Evolutionary conservation across 441 rosid species (phyloP).

Genomic region (Codiaeum variegatum): DNA sequence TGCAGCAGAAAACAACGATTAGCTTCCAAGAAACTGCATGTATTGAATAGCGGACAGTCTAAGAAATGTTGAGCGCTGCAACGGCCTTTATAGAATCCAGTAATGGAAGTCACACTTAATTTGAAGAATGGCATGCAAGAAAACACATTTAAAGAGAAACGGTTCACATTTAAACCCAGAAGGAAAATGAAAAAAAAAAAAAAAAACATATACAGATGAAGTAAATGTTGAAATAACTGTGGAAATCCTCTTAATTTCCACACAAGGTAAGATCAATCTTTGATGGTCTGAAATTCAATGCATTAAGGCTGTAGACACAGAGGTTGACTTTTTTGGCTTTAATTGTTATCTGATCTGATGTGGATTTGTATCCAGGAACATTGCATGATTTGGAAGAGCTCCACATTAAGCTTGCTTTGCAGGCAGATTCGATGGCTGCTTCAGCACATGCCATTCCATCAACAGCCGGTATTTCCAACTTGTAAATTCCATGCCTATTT

Average conservation of each 20-base stretch:
- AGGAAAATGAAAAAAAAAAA: no score
- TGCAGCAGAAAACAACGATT: not conserved
- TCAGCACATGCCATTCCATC: slow-evolving; percentile 71
- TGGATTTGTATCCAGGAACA: slow-evolving; percentile 74
- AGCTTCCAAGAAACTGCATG: not conserved
- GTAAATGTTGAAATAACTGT: not conserved
- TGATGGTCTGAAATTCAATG: slow-evolving; percentile 73
- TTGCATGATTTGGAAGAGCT: slow-evolving; percentile 59
- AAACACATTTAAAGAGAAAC: slow-evolving; percentile 11
- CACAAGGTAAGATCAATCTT: slow-evolving; percentile 55
- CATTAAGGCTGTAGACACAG: slow-evolving; percentile 71
- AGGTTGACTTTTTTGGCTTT: slow-evolving; percentile 59
- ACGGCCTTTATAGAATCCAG: not conserved
- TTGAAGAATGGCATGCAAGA: not conserved
- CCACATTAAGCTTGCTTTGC: slow-evolving; percentile 66
- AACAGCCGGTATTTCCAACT: slow-evolving; percentile 63
- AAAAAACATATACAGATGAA: not conserved
- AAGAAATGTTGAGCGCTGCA: not conserved
- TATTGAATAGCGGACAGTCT: not conserved
- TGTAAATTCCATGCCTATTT: slow-evolving; percentile 69
- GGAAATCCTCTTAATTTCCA: slow-evolving; percentile 31
- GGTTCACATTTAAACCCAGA: not conserved
- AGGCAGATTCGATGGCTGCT: slow-evolving; percentile 59
- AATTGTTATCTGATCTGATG: slow-evolving; percentile 65
- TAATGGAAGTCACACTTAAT: slow-evolving; percentile 9